Evolutionary conservation across 306 rosid genomes (phyloP).

Genomic region (Vigna radiata): DNA sequence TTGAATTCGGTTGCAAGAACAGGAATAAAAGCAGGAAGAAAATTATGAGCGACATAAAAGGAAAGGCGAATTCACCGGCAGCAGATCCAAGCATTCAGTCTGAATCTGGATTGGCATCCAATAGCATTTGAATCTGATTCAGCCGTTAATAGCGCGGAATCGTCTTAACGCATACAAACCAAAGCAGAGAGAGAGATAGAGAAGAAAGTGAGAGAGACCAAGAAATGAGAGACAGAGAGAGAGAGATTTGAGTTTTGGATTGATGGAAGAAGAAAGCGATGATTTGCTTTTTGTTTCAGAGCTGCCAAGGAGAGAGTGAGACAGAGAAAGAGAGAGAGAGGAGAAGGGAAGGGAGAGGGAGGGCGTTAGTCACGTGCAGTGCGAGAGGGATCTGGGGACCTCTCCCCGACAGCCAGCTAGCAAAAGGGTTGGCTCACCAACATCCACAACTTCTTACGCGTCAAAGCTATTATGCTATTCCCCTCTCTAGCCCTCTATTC

Average conservation of each 20-base stretch:
- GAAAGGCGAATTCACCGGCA: conserved; percentile 62
- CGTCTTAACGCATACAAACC: background rate
- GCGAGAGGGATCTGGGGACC: conserved; percentile 72
- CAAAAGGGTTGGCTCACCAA: conserved; percentile 91
- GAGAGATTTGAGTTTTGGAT: conserved; percentile 54
- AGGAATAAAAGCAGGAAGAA: background rate
- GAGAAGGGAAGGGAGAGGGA: conserved; percentile 33
- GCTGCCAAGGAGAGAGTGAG: conserved; percentile 34
- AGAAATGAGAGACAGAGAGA: conserved; percentile 39
- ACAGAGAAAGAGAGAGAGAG: conserved; percentile 16
- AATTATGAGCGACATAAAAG: conserved; percentile 26
- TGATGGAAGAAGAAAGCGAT: conserved; percentile 55
- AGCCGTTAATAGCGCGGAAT: conserved; percentile 27
- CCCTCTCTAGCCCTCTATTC: background rate
- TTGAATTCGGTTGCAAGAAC: background rate
- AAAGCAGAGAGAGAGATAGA: conserved; percentile 16
- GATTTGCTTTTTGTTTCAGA: conserved; percentile 38
- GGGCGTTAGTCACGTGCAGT: conserved; percentile 81
- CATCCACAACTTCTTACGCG: conserved; percentile 95
- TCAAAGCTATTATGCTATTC: conserved; percentile 50
- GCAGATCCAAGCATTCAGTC: conserved; percentile 76
- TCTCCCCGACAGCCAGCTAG: conserved; percentile 99
- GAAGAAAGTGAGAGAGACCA: conserved; percentile 35
- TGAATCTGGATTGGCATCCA: conserved; percentile 39
- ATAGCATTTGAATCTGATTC: conserved; percentile 62